Evolutionary conservation across 176 grass and related monocot genomes (phyloP), one percentile per base, ranked within the genome.

Genomic region (Zoysia pacifica): DNA sequence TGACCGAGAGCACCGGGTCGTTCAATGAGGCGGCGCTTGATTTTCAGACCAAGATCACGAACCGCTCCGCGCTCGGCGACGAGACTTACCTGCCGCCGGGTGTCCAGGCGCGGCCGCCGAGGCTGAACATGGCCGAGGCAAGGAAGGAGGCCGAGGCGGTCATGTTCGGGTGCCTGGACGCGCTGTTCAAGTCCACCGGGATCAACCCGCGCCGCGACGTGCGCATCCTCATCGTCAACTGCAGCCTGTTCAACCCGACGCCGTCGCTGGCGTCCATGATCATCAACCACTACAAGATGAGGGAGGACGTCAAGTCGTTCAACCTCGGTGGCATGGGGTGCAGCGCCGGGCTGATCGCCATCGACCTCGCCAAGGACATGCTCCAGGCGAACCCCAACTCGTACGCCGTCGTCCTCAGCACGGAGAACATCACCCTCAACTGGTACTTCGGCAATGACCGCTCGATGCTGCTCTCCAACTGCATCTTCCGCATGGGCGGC

Each of bases 271-370:
- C 91, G 7, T 85, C 91, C 63, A 93, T 93, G 91, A 88, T 93
- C 85, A 84, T 93, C 14, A 87, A 93, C 82, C 91, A 87, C 46
- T 93, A 93, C 85, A 46, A 28, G 79, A 93, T 93, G 91, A 12
- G 88, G 46, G 82, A 85, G 73, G 88, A 90, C 70, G 70, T 93
- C 69, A 90, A 90, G 85, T 88, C 85, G 45, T 93, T 90, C 88
- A 93, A 93, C 79, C 91, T 93, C 40, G 88, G 88, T 46, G 91
- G 91, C 48, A 93, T 93, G 91, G 91, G 91, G 0, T 93, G 91
- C 82, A 93, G 91, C 88, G 91, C 91, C 0, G 91, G 91, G 6
- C 85, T 93, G 64, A 93, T 93, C 79, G 79, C 91, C 75, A 14
- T 93, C 62, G 91, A 93, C 79, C 91, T 93, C 79, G 91, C 91